A percentile compares a stretch with the other conserved stretches of the same genome.
Evolutionary conservation across 495 filamentous ascomycete species (phyloP).

Genomic region (Penicillium subrubescens): DNA sequence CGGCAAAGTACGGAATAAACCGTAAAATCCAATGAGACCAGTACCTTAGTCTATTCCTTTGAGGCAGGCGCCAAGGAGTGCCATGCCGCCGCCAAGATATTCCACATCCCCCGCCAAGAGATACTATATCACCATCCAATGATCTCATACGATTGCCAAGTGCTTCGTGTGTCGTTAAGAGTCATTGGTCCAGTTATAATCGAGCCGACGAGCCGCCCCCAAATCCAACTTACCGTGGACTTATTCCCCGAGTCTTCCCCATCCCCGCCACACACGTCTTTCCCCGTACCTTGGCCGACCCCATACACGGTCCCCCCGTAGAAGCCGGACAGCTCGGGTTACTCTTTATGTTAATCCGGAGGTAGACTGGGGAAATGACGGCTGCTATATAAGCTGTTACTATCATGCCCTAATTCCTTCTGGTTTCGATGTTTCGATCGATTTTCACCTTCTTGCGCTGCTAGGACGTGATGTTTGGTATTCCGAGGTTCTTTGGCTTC

Average conservation of each 20-base stretch:
- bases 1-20: background rate
- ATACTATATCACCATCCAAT: slow-evolving; percentile 16
- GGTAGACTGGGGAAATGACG: background rate
- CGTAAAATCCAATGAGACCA: background rate
- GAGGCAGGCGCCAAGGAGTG: slow-evolving; percentile 2
- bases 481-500: slow-evolving; percentile 60
- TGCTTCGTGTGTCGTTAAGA: slow-evolving; percentile 1
- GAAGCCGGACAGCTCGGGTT: slow-evolving; percentile 23
- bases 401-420: slow-evolving; percentile 6
- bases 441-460: slow-evolving; percentile 14
- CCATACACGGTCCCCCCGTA: slow-evolving; percentile 7
- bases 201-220: slow-evolving; percentile 15
- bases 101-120: slow-evolving; percentile 17
- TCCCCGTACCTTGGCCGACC: slow-evolving; percentile 29
- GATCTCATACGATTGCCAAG: slow-evolving; percentile 3
- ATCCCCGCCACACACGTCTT: slow-evolving; percentile 24
- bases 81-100: slow-evolving; percentile 18
- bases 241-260: background rate
- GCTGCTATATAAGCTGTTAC: slow-evolving; percentile 27
- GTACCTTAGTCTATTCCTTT: slow-evolving; percentile 9
- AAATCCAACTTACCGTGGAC: slow-evolving; percentile 16
- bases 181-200: slow-evolving; percentile 18
- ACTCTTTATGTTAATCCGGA: slow-evolving; percentile 27
- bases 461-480: slow-evolving; percentile 40
- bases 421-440: slow-evolving; percentile 5